These are phyloP conservation scores for Pseudozyma flocculosa DNA, from an alignment of 1,284 basidiomycete species.

Conservation along the genomic window DNA sequence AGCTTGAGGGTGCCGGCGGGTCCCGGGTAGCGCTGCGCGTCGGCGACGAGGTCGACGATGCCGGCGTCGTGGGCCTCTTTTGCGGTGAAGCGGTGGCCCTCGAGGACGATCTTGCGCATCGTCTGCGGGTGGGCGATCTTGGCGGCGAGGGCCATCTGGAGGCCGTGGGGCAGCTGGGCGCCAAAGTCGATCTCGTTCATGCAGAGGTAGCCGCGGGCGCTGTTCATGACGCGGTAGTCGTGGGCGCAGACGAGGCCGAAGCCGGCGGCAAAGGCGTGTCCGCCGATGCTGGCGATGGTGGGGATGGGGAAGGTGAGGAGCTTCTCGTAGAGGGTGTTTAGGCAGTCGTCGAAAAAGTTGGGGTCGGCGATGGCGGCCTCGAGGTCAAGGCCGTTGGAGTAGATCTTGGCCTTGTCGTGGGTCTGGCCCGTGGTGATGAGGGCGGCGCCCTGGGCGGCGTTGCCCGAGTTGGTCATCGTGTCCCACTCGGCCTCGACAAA, in stretches of 20 bases:
- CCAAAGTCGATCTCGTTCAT: constrained; percentile 71
- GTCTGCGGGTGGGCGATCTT: constrained; percentile 69
- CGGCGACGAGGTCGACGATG: constrained; percentile 69
- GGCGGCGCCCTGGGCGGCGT: constrained; percentile 39
- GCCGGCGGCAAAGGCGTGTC: constrained; percentile 85
- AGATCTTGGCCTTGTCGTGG: constrained; percentile 40
- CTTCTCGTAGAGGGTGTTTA: constrained; percentile 62
- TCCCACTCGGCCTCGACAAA: constrained; percentile 78
- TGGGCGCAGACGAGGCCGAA: constrained; percentile 78
- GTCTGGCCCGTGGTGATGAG: constrained; percentile 43
- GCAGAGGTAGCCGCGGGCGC: constrained; percentile 74
- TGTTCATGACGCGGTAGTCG: constrained; percentile 87
- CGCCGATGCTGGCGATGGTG: constrained; percentile 84
- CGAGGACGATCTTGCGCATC: constrained; percentile 75
- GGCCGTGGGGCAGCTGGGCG: constrained; percentile 41
- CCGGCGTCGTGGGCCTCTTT: constrained; percentile 70
- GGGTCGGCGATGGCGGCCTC: constrained; percentile 67
- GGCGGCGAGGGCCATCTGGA: constrained; percentile 66
- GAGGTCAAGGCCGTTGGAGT: constrained; percentile 69
- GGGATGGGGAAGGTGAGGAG: constrained; percentile 61
- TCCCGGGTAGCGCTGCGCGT: constrained; percentile 63
- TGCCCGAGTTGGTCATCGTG: constrained; percentile 41
- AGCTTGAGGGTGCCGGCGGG: constrained; percentile 65
- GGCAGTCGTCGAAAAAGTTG: constrained; percentile 64
- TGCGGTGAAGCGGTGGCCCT: constrained; percentile 79